A percentile compares a stretch with the other conserved stretches of the same genome.
Conservation (phyloP, 2,329 filamentous ascomycete species). For the Microdochium nivale region DNA sequence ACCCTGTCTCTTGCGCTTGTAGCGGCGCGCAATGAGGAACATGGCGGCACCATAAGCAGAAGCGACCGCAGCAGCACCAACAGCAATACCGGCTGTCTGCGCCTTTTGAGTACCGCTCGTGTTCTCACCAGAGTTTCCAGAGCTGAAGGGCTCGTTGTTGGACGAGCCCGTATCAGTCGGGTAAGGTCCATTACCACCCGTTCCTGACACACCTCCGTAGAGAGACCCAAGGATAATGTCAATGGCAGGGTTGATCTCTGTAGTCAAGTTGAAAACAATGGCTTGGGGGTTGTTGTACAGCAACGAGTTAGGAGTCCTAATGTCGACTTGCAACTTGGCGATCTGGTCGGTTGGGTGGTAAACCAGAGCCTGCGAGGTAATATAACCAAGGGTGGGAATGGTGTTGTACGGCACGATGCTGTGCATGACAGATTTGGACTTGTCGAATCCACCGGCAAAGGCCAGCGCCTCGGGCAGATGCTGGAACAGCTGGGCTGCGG, state of each 20-base stretch:
- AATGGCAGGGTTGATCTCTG: constrained; percentile 77
- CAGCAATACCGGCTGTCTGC: constrained; percentile 61
- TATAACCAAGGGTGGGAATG: constrained; percentile 57
- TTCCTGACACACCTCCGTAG: constrained; percentile 28
- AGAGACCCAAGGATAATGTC: constrained; percentile 46
- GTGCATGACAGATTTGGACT: constrained; percentile 53
- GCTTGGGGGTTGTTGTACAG: constrained; percentile 64
- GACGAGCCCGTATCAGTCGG: constrained; percentile 17
- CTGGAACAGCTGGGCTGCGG: constrained; percentile 77
- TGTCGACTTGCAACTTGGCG: constrained; percentile 55
- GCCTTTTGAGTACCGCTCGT: constrained; percentile 50
- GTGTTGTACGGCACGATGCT: constrained; percentile 73
- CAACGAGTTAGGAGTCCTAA: constrained; percentile 62
- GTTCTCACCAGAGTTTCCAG: constrained; percentile 24
- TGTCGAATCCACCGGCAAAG: constrained; percentile 49
- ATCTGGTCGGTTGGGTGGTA: constrained; percentile 68
- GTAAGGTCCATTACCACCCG: constrained; percentile 27
- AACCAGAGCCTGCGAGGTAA: constrained; percentile 71
- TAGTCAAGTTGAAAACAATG: constrained; percentile 65
- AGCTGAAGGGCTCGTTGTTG: constrained; percentile 32
- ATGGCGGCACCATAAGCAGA: constrained; percentile 88
- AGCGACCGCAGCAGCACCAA: constrained; percentile 69
- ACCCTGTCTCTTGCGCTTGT: constrained; percentile 74
- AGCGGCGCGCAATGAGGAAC: constrained; percentile 85
- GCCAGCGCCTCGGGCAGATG: constrained; percentile 65